These are phyloP conservation scores for Penicillium crystallinum DNA, from an alignment of 495 filamentous ascomycete genomes.

Conservation along the genomic window DNA sequence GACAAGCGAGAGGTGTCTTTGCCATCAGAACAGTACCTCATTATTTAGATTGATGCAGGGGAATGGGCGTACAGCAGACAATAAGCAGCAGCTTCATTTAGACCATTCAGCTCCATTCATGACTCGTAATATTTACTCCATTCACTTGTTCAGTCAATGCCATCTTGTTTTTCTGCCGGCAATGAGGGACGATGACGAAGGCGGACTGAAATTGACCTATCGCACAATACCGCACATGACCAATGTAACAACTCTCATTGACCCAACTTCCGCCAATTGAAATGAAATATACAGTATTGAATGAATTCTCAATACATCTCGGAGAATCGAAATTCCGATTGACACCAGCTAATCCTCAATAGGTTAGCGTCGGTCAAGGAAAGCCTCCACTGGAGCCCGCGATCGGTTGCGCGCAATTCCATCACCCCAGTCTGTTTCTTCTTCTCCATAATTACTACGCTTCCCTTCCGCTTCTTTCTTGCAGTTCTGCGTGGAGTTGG, in stretches of 20 bases:
- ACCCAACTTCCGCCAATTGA: background rate
- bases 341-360: slow-evolving; percentile 8
- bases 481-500: background rate
- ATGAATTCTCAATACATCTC: background rate
- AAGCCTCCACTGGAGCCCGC: slow-evolving; percentile 42
- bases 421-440: slow-evolving; percentile 13
- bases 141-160: slow-evolving; percentile 1
- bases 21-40: background rate
- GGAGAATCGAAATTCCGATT: slow-evolving; percentile 14
- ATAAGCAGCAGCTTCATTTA: background rate
- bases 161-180: slow-evolving; percentile 25
- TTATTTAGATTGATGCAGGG: background rate
- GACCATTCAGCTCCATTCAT: background rate
- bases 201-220: slow-evolving; percentile 15
- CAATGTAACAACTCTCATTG: background rate
- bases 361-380: slow-evolving; percentile 31
- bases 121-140: background rate
- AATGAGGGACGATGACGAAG: slow-evolving; percentile 27
- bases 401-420: slow-evolving; percentile 45
- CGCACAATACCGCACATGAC: slow-evolving; percentile 8
- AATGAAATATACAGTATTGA: background rate
- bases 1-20: background rate
- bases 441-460: background rate
- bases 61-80: background rate
- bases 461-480: slow-evolving; percentile 3